Base-by-base conservation (phyloP, 495 filamentous ascomycete genomes). In the Cercophora sp. region DNA sequence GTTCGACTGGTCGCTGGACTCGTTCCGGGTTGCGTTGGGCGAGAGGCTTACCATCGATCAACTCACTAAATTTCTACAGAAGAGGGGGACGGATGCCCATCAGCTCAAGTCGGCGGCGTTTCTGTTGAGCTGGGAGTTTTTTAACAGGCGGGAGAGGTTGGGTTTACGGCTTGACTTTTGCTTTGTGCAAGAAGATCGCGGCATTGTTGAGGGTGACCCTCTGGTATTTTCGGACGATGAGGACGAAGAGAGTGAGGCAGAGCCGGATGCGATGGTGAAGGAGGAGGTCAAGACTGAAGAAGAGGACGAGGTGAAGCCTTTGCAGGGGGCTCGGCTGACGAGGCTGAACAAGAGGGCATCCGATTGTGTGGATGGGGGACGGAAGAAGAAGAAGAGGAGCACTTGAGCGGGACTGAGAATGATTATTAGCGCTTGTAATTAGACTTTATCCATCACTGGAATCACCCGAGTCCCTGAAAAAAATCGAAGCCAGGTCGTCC, bases 101-200 rank as follows among this genome's bases (percentile, higher is more conserved):
- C 48, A 51, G 37, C 5, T 41, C 11, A 15, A 20, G 36, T 51
- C 48, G 2, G 36, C 36, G 22, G 24, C 48, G 6, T 51, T 42
- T 11, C 13, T 51, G n/a, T 25, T 51, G 5, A 51, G 48, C 48
- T 51, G 48, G 36, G 36, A 51, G 35, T 51, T 51, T 37, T 42
- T 51, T 26, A 51, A 51, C 27, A 35, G 48, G 15, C 48, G 48
- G 36, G 20, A 51, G 18, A 40, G 43, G 36, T 25, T 51, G n/a
- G 48, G 36, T 32, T 25, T 51, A 18, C 4, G 16, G 2, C 29
- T 51, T 15, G 36, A 24, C n/a, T n/a, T n/a, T n/a, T n/a, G n/a
- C n/a, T n/a, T n/a, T n/a, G n/a, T n/a, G n/a, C n/a, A n/a, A n/a
- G n/a, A n/a, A n/a, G n/a, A n/a, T n/a, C n/a, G n/a, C n/a, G n/a